Conservation (phyloP, 495 filamentous ascomycete genomes). For the Penicillium arizonense region DNA sequence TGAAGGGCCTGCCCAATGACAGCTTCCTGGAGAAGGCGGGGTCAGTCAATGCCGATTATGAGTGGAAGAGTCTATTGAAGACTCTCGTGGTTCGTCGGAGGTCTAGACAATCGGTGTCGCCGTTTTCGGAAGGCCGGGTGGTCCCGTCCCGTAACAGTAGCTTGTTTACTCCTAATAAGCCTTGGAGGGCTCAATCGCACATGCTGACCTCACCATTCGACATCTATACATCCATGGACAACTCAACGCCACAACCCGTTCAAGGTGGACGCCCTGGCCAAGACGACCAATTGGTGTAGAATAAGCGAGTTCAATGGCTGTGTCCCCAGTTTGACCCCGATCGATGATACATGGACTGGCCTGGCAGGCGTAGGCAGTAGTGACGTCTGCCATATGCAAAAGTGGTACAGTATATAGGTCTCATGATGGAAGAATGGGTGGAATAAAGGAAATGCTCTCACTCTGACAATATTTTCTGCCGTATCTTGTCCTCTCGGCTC, state of each 20-base stretch:
- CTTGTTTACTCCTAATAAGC: neutral
- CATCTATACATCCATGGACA: neutral
- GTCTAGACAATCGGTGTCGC: conserved; percentile 3
- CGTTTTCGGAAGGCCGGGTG: conserved; percentile 10
- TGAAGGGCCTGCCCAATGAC: neutral
- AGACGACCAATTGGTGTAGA: neutral
- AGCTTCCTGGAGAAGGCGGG: neutral
- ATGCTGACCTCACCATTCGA: conserved; percentile 18
- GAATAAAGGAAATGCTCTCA: neutral
- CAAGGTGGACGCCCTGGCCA: too few species aligned
- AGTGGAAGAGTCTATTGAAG: conserved; percentile 4
- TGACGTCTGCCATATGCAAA: conserved; percentile 18
- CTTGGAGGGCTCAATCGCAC: neutral
- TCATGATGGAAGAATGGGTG: neutral
- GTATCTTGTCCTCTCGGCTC: neutral
- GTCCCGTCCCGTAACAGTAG: neutral
- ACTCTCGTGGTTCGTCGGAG: neutral
- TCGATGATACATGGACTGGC: conserved; percentile 20
- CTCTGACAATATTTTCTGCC: neutral
- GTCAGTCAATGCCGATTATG: neutral
- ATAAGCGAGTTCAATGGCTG: neutral
- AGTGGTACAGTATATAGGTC: conserved; percentile 5
- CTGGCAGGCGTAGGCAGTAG: neutral
- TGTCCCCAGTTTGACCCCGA: neutral
- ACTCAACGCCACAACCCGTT: too few species aligned